These are phyloP conservation scores for Prunella vulgaris DNA, from an alignment of 257 asterid species.

Conservation along the genomic window DNA sequence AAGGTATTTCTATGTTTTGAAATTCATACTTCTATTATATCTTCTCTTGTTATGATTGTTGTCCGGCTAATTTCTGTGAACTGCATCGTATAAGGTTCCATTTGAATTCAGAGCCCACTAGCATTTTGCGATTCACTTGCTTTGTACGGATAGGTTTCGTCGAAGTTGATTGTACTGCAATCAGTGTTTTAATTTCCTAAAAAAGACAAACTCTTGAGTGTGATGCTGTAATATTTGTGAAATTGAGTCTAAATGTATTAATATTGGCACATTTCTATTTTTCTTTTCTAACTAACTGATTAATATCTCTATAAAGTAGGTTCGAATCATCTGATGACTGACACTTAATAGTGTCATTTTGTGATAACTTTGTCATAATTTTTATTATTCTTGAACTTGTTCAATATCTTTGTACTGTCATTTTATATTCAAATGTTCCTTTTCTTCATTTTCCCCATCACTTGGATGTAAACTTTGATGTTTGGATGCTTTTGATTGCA, in stretches of 20 bases:
- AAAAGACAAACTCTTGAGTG: neutral
- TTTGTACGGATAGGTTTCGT: neutral
- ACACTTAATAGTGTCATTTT: neutral
- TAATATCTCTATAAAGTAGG: neutral
- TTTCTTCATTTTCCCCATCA: neutral
- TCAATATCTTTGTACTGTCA: neutral
- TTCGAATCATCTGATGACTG: neutral
- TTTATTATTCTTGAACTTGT: neutral
- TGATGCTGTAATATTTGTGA: no score
- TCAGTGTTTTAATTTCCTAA: neutral
- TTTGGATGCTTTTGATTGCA: constrained; percentile 27
- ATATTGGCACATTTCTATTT: neutral
- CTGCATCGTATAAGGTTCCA: neutral
- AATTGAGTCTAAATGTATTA: no score
- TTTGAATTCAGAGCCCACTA: neutral
- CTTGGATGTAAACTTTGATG: neutral
- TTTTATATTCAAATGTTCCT: neutral
- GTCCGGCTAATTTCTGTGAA: neutral
- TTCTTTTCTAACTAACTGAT: neutral
- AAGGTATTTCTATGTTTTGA: constrained; percentile 24
- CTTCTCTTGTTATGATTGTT: neutral
- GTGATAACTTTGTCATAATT: neutral
- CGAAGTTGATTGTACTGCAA: neutral
- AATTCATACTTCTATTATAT: neutral
- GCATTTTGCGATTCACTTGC: neutral